Evolutionary conservation across 257 asterid species (phyloP), one percentile per base, ranked within the genome.

Genomic region (Petrea volubilis): DNA sequence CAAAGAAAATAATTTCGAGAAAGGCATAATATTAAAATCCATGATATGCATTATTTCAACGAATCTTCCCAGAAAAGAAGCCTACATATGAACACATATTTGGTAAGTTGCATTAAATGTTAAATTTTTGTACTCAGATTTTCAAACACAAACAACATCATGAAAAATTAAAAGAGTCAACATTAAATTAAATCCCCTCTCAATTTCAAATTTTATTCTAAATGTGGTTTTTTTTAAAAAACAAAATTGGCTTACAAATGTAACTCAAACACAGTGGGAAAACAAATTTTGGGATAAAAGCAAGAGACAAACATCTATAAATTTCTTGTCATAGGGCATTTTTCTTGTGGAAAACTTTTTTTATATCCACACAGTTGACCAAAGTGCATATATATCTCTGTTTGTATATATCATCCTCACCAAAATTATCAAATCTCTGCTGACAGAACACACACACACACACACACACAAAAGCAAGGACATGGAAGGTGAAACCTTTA

Each of bases 101-200:
- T 56, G 68, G 81, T 56, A 68, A 67, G 72, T 68, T 21, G 47
- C 69, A 68, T 72, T 82, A 75, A 82, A 78, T 78, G 74, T 21
- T 46, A 60, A 72, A n/a, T n/a, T 60, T 56, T 55, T 60, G 21
- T 31, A 17, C 47, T 20, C 70, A 53, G 81, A 78, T 78, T 10
- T 82, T 60, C 18, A 13, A 31, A 53, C 52, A 3, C 28, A 53
- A 75, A 62, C 47, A 49, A 24, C 74, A 36, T 60, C 27, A 68
- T n/a, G 29, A 62, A 76, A 68, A 65, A 73, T 47, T 76, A 20
- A 62, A 53, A 67, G 38, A 11, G 24, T 6, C 41, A 28, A n/a
- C 52, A 13, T 21, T 2, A 47, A 55, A 67, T 64, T 56, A 69
- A 65, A 21, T 31, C 41, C 55, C 43, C 12, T 10, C 58, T 34